Conservation (phyloP, 2,329 filamentous ascomycete genomes). For the Coniochaeta sp. region DNA sequence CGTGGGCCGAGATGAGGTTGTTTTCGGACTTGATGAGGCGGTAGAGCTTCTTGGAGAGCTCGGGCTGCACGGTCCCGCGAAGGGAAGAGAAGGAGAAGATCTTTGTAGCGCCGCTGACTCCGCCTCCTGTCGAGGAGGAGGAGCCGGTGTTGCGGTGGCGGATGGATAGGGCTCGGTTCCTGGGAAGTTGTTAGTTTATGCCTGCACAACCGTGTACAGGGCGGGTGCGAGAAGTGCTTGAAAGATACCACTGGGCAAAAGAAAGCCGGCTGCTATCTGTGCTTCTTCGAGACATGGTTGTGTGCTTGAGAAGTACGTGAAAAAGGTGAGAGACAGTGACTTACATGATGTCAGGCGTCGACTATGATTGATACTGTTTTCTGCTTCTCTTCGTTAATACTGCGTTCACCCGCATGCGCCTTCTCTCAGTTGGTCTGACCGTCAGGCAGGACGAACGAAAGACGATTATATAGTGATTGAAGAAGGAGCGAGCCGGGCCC, state of each 20-base stretch:
- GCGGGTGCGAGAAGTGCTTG: not conserved
- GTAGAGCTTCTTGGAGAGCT: constrained; percentile 82
- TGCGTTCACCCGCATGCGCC: not conserved
- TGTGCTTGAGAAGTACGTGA: not conserved
- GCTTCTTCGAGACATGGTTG: not conserved
- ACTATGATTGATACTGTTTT: not conserved
- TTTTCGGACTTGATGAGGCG: constrained; percentile 94
- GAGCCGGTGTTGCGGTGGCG: constrained; percentile 1
- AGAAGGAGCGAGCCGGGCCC: not conserved
- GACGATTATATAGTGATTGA: not conserved
- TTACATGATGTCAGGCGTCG: not conserved
- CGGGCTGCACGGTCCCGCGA: constrained; percentile 75
- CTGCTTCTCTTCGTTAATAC: not conserved
- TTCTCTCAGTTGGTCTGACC: not conserved
- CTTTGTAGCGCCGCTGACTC: constrained; percentile 45
- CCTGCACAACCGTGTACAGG: not conserved
- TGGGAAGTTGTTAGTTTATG: not conserved
- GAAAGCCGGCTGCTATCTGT: constrained; percentile 1
- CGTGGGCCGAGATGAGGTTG: constrained; percentile 75
- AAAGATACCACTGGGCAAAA: not conserved
- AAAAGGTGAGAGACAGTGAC: not conserved
- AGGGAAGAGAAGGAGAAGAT: constrained; percentile 77
- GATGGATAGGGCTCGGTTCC: constrained; percentile 2
- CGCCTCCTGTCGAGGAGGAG: constrained; percentile 9
- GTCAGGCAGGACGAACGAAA: not conserved